Base-by-base conservation (phyloP, 352 stramenopile species). In the Thalassiosira gravida region DNA sequence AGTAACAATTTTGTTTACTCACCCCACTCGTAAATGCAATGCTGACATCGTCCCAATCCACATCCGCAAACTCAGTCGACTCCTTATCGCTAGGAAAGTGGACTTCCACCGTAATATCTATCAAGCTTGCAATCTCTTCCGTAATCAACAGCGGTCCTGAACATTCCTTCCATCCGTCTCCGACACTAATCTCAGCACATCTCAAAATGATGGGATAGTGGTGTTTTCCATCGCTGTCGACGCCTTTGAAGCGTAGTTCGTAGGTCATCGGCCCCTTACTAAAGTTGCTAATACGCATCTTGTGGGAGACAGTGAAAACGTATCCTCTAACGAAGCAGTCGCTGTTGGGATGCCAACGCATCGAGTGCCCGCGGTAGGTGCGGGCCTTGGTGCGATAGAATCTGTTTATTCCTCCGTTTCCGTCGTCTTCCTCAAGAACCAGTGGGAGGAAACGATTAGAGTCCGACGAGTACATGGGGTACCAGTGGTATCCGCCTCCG, bases 11-110 rank as follows among this genome's bases (percentile, higher is more conserved):
- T n/a, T n/a, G n/a, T n/a, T n/a, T n/a, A 74, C 74, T 80, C 69
- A 83, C 70, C 61, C 80, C 80, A 44, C 58, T 73, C 25, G 47
- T 69, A 22, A 73, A 77, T 7, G 53, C 35, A 5, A 88, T 77
- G 20, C 66, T 85, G 22, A 88, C 75, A 67, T 88, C 80, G 66
- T 88, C 80, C 39, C 61, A 83, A 56, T 88, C 80, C 39, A 88
- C 29, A 27, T 69, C 47, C 0, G 71, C 64, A 14, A 22, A 68
- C 32, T 39, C 32, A 39, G 32, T 11, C 11, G 32, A 39, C 5
- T 39, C n/a, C n/a, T n/a, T n/a, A n/a, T n/a, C n/a, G n/a, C n/a
- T 39, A 39, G 32, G 32, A 11, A 39, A 39, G 32, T 39, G 11
- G 5, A 77, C 22, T 24, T 78, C 68, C 11, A 30, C 37, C 1